Conservation (phyloP, 768 basidiomycete genomes). For the Floccularia luteovirens region DNA sequence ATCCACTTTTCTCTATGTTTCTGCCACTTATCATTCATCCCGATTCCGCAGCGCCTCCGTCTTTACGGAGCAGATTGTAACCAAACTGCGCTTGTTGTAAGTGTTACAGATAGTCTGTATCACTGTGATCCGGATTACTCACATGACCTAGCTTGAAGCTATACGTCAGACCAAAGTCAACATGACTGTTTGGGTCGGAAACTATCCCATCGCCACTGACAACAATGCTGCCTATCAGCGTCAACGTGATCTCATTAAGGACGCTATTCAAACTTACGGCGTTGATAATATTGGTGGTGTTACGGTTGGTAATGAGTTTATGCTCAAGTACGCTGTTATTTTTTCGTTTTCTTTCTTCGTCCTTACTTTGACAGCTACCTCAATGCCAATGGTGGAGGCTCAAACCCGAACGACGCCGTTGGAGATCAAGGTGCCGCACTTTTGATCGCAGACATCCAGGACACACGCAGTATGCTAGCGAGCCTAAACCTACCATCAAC, state of each 20-base stretch:
- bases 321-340: constrained; percentile 52
- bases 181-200: constrained; percentile 73
- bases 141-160: constrained; percentile 57
- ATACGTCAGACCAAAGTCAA: constrained; percentile 87
- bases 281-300: constrained; percentile 68
- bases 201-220: constrained; percentile 58
- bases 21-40: constrained; percentile 2
- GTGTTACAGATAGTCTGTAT: constrained; percentile 13
- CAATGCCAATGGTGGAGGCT: constrained; percentile 31
- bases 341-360: neutral
- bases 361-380: constrained; percentile 41
- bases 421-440: constrained; percentile 59
- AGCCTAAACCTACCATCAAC: constrained; percentile 48
- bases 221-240: constrained; percentile 60
- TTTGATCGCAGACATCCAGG: constrained; percentile 58
- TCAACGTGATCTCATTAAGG: constrained; percentile 61
- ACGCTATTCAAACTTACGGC: constrained; percentile 73
- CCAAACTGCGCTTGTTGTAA: constrained; percentile 65
- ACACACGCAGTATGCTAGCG: constrained; percentile 50
- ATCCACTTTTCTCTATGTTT: neutral
- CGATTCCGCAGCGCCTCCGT: constrained; percentile 48
- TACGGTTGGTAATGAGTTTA: constrained; percentile 90
- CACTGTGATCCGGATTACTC: neutral
- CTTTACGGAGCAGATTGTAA: constrained; percentile 89
- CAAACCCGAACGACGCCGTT: constrained; percentile 47